Conservation (phyloP, 257 asterid species). For the Solanum tacnaense region DNA sequence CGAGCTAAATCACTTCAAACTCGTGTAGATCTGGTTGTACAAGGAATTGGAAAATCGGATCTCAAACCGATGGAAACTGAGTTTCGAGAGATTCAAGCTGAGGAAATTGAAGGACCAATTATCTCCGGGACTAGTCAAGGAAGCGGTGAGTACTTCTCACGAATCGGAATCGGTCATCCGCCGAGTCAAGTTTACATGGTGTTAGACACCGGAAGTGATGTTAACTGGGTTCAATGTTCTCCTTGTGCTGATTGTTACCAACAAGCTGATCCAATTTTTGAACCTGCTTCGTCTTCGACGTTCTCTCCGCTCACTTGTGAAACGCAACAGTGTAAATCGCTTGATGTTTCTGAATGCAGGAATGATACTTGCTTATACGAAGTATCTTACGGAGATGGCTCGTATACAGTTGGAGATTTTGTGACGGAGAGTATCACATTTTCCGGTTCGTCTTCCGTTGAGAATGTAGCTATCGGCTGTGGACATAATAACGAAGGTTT, state of each 20-base stretch:
- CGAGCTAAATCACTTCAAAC: constrained; percentile 63
- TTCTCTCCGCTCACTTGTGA: constrained; percentile 59
- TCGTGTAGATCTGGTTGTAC: constrained; percentile 58
- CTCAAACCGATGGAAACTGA: constrained; percentile 53
- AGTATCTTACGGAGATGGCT: constrained; percentile 93
- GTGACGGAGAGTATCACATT: constrained; percentile 68
- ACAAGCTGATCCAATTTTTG: constrained; percentile 92
- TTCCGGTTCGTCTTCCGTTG: constrained; percentile 45
- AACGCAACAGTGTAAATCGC: constrained; percentile 61
- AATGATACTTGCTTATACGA: constrained; percentile 68
- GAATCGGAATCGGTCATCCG: constrained; percentile 80
- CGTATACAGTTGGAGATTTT: constrained; percentile 86
- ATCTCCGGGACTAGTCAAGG: constrained; percentile 91
- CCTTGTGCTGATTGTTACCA: constrained; percentile 94
- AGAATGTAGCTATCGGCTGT: constrained; percentile 78
- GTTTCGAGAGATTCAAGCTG: constrained; percentile 19
- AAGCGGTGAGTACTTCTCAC: constrained; percentile 92
- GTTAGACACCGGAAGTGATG: constrained; percentile 88
- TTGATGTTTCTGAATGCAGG: constrained; percentile 75
- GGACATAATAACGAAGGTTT: constrained; percentile 89
- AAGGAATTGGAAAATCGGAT: constrained; percentile 45
- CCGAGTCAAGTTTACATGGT: constrained; percentile 68
- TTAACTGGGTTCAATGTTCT: constrained; percentile 89
- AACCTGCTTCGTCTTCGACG: constrained; percentile 61
- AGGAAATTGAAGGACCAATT: constrained; percentile 55